These are phyloP conservation scores for Tausonia pullulans DNA, from an alignment of 1,284 basidiomycete species.

Conservation along the genomic window DNA sequence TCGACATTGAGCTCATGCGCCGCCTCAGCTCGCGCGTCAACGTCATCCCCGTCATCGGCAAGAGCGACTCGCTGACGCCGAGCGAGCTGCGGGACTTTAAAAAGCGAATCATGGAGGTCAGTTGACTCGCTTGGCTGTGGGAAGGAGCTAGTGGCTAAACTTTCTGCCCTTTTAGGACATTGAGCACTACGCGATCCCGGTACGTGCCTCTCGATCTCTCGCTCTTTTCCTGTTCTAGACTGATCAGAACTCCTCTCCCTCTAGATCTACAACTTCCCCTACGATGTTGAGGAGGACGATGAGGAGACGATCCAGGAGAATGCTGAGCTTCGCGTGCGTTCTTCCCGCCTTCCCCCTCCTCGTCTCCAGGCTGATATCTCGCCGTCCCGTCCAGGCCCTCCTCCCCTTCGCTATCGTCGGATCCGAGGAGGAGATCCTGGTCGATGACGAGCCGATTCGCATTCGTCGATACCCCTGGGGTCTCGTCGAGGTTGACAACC, in stretches of 20 bases:
- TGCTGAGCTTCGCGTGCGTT: slow-evolving; percentile 62
- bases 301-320: slow-evolving; percentile 98
- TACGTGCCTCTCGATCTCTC: neutral
- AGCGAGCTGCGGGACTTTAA: slow-evolving; percentile 60
- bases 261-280: slow-evolving; percentile 91
- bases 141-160: too few relatives aligned
- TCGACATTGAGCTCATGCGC: slow-evolving; percentile 98
- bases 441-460: slow-evolving; percentile 81
- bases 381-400: slow-evolving; percentile 45
- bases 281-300: slow-evolving; percentile 97
- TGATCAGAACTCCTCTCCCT: neutral
- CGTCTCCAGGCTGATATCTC: too few relatives aligned
- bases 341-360: slow-evolving; percentile 6
- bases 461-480: slow-evolving; percentile 96
- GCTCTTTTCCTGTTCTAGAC: neutral
- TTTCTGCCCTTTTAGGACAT: neutral
- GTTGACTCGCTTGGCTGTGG: too few relatives aligned
- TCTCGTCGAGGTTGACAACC: slow-evolving; percentile 96
- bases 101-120: slow-evolving; percentile 14
- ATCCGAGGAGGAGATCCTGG: slow-evolving; percentile 89
- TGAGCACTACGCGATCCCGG: slow-evolving; percentile 73
- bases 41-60: slow-evolving; percentile 97
- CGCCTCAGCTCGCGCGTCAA: slow-evolving; percentile 93
- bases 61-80: slow-evolving; percentile 89
- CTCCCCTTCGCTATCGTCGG: slow-evolving; percentile 97